Base-by-base conservation (phyloP, 176 grass and related monocot species). In the Puccinellia tenuiflora region DNA sequence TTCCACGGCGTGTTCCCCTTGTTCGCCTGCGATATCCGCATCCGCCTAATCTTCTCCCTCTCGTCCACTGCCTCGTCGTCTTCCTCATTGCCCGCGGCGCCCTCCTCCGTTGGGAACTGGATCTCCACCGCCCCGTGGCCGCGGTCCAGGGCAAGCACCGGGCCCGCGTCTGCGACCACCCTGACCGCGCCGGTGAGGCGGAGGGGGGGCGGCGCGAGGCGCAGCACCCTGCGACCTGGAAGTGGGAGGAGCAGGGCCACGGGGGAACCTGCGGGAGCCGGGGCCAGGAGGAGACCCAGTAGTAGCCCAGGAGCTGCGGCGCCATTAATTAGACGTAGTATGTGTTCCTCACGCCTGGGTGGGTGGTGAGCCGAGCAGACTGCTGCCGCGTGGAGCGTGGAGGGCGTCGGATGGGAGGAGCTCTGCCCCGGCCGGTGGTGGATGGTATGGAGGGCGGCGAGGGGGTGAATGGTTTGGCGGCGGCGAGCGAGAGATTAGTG, bases 1-100 rank as follows among this genome's bases (percentile, higher is more conserved):
- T 98, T 98, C 96, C 96, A 98, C 38, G 92, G 96, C 73, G 87
- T 88, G 83, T 95, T 98, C 30, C 96, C 92, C 77, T 91, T 95
- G 83, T 98, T 98, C 42, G 96, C 96, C 77, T 82, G 87, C 37
- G 90, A 95, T 84, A 98, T 98, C 73, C 85, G 92, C 75, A 77
- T 65, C 40, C 92, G 84, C 90, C 96, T 93, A 78, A 92, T 77
- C 40, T 28, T 90, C 75, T 98, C 96, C 83, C 85, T 88, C 37
- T 90, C 91, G 75, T 90, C 87, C 31, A 95, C 34, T 60, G 86
- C 92, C 21, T 81, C 72, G 15, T 72, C 61, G 51, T 82, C 62
- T 57, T 90, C 80, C 66, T 29, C 30, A 1, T 17, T 22, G 12
- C 54, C 54, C 53, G 18, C 33, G 11, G 50, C 50, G 22, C 26